These are phyloP conservation scores for Podila horticola DNA, from an alignment of 192 early-diverging fungal genomes.

Conservation along the genomic window DNA sequence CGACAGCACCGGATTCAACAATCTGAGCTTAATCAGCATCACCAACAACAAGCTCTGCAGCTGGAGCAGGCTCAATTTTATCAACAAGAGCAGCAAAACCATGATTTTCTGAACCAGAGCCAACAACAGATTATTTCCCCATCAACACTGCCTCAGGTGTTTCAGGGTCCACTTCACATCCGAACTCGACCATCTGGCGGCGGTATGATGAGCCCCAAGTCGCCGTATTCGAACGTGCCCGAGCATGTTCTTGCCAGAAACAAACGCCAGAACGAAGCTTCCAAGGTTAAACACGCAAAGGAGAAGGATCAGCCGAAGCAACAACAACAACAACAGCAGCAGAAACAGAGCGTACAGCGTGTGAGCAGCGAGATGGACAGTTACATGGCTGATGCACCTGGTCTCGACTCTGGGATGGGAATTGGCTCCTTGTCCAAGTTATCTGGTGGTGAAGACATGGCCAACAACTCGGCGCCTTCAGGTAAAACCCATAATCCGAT, in stretches of 20 bases:
- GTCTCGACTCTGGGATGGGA: neutral
- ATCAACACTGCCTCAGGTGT: neutral
- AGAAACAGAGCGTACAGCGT: neutral
- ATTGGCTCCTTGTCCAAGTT: constrained; percentile 11
- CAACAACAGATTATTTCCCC: constrained; percentile 2
- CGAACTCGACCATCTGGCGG: constrained; percentile 2
- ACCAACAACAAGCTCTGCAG: constrained; percentile 36
- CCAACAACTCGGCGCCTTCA: constrained; percentile 27
- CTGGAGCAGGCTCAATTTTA: constrained; percentile 37
- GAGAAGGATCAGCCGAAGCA: neutral
- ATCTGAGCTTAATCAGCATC: constrained; percentile 28
- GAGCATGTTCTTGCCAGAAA: constrained; percentile 12
- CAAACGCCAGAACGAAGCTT: constrained; percentile 17
- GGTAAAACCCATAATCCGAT: constrained; percentile 13
- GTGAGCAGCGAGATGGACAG: constrained; percentile 4
- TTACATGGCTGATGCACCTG: constrained; percentile 26
- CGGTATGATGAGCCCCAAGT: constrained; percentile 11
- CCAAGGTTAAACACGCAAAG: constrained; percentile 16
- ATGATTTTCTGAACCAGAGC: constrained; percentile 14
- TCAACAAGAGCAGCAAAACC: constrained; percentile 31
- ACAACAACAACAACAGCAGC: constrained; percentile 11
- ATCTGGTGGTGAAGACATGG: constrained; percentile 9
- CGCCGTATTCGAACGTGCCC: constrained; percentile 4
- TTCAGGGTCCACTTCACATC: neutral
- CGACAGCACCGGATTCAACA: constrained; percentile 38